phyloP scores from a whole-genome alignment of 345 rosid genomes.

The Populus deltoides region DNA sequence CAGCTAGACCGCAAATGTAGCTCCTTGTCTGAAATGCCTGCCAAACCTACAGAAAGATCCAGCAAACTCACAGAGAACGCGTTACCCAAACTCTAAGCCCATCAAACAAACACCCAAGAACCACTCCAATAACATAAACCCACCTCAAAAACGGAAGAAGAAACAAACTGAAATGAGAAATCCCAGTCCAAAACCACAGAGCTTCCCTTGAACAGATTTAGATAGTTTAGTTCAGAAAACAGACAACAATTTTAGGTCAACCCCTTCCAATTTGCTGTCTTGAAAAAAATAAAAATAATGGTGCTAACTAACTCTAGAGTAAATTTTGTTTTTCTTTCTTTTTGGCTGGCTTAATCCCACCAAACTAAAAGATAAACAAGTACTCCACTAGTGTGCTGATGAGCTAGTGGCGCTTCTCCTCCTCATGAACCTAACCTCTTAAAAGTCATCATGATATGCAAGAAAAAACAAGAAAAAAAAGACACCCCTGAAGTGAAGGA shows the following conservation, averaged over 20 bases:
- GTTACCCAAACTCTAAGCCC: conserved; percentile 9
- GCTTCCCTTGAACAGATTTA: conserved; percentile 16
- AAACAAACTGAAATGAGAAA: neutral
- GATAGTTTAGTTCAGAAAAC: neutral
- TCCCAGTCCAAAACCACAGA: conserved; percentile 16
- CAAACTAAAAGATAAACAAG: conserved; percentile 1
- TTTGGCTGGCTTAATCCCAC: conserved; percentile 22
- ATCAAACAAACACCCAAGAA: conserved; percentile 14
- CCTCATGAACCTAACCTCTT: conserved; percentile 10
- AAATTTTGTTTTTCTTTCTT: neutral
- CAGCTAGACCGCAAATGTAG: conserved; percentile 26
- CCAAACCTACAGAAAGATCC: conserved; percentile 22
- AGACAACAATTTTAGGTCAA: conserved; percentile 41
- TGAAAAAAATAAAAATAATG: neutral
- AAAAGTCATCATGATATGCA: conserved; percentile 23
- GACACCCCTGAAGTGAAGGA: conserved; percentile 24
- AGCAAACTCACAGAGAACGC: neutral
- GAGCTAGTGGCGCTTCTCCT: neutral
- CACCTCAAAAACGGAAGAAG: conserved; percentile 15
- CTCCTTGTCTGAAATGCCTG: conserved; percentile 9
- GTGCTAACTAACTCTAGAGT: too few species aligned
- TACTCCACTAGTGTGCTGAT: neutral
- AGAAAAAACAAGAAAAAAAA: conserved; percentile 25
- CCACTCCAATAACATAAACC: conserved; percentile 25
- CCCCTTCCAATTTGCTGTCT: conserved; percentile 18